A percentile compares a stretch with the other conserved stretches of the same genome.
These are phyloP conservation scores for Malassezia pachydermatis DNA, from an alignment of 1,284 basidiomycete species.

Conservation along the genomic window DNA sequence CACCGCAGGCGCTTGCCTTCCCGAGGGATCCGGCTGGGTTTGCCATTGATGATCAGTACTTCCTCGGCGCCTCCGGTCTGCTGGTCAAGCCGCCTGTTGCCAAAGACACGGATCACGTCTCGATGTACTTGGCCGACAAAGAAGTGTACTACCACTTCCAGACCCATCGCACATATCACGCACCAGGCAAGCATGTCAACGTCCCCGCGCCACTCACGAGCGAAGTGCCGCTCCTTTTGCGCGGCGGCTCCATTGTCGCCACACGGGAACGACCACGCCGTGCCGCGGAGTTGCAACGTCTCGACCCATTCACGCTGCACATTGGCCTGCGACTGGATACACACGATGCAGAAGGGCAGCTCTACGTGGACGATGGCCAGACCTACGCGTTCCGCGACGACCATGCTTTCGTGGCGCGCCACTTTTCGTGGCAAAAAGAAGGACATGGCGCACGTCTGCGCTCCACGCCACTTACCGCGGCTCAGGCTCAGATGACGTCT, in stretches of 20 bases:
- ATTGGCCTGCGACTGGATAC: constrained; percentile 58
- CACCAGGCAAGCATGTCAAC: constrained; percentile 57
- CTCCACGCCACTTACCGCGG: neutral
- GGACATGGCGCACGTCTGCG: neutral
- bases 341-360: constrained; percentile 60
- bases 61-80: constrained; percentile 74
- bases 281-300: constrained; percentile 73
- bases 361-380: constrained; percentile 92
- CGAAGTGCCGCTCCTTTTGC: constrained; percentile 68
- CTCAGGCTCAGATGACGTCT: no score
- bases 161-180: constrained; percentile 53
- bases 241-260: constrained; percentile 81
- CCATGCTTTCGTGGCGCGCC: constrained; percentile 64
- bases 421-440: constrained; percentile 17
- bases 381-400: constrained; percentile 62
- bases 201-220: constrained; percentile 56
- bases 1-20: constrained; percentile 83
- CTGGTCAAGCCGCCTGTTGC: constrained; percentile 82
- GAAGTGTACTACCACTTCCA: constrained; percentile 96
- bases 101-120: constrained; percentile 61
- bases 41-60: constrained; percentile 86
- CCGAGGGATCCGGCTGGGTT: constrained; percentile 76
- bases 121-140: constrained; percentile 78
- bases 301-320: constrained; percentile 84
- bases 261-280: constrained; percentile 77